These are phyloP conservation scores for Exophiala xenobiotica DNA, from an alignment of 2,329 filamentous ascomycete species.

Conservation along the genomic window DNA sequence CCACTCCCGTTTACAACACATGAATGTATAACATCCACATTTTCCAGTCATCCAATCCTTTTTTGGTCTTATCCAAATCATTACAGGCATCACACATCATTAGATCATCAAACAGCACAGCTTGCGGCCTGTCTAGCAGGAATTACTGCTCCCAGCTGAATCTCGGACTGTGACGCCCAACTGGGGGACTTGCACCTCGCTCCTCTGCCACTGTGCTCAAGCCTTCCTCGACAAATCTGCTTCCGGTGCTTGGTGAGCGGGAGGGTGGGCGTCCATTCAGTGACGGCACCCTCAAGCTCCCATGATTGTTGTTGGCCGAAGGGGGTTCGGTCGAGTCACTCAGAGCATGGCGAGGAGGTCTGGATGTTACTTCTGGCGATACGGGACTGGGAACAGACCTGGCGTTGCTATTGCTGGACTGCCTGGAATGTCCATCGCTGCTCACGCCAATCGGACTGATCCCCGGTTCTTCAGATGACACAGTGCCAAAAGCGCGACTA, in stretches of 20 bases:
- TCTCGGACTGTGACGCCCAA: conserved; percentile 1
- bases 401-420: conserved; percentile 16
- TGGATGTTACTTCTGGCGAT: conserved; percentile 19
- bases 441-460: conserved; percentile 28
- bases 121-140: not conserved
- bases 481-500: conserved; percentile 25
- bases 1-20: no score
- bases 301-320: conserved; percentile 5
- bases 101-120: conserved; percentile 2
- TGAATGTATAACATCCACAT: not conserved
- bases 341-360: conserved; percentile 3
- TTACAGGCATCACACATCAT: conserved; percentile 11
- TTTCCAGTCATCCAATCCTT: not conserved
- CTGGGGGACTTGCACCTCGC: conserved; percentile 4
- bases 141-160: conserved; percentile 29
- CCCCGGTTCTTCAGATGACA: conserved; percentile 25
- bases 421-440: conserved; percentile 16
- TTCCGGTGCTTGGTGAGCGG: conserved; percentile 26
- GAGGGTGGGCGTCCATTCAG: conserved; percentile 22
- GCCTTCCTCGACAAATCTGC: conserved; percentile 30
- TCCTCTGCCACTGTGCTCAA: conserved; percentile 21
- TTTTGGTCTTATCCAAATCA: not conserved
- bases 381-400: conserved; percentile 14
- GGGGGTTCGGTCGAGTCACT: conserved; percentile 2
- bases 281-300: conserved; percentile 19